Conservation (phyloP, 208 protist species). For the Leishmania mexicana region DNA sequence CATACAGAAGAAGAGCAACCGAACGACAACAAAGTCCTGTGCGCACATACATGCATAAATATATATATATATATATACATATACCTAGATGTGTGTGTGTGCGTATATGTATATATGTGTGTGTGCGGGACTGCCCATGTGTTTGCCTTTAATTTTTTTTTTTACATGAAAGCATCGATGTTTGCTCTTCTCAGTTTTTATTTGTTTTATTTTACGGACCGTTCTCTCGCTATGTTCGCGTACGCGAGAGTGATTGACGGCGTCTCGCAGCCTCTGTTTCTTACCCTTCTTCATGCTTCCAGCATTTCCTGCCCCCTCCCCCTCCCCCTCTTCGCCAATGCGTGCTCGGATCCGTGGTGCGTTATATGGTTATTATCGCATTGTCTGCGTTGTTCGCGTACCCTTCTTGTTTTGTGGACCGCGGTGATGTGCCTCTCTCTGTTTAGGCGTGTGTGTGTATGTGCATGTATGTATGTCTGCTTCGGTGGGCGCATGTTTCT, state of each 20-base stretch:
- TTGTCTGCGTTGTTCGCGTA: not conserved
- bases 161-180: not conserved
- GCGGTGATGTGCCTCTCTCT: not conserved
- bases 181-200: not conserved
- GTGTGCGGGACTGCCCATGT: not conserved
- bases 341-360: not conserved
- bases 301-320: not conserved
- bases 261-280: not conserved
- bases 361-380: not conserved
- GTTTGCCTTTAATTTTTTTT: not conserved
- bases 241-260: not conserved
- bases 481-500: not conserved
- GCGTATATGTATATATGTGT: not conserved
- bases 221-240: not conserved
- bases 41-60: not conserved
- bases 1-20: not conserved
- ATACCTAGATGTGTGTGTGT: not conserved
- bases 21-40: not conserved
- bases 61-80: not conserved
- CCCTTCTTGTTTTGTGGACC: not conserved
- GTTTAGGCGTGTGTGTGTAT: not conserved
- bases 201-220: not conserved
- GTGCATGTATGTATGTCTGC: not conserved
- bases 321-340: not conserved
- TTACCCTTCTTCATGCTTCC: not conserved